Base-by-base conservation (phyloP, 73 alveolate species). In the Symbiodinium pilosum region DNA sequence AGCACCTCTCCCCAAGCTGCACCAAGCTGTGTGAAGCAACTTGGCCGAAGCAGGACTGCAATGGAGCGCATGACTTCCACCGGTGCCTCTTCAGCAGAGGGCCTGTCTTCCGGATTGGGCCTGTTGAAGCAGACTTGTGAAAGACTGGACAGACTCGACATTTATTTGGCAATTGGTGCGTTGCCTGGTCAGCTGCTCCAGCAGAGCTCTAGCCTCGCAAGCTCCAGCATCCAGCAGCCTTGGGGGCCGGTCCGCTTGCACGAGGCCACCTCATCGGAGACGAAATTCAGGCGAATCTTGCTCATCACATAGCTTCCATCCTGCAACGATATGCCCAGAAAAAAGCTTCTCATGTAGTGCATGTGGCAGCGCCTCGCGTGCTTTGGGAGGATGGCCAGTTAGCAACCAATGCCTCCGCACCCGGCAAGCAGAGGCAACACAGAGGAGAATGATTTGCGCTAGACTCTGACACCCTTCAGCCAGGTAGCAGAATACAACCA, bases 291-390 rank as follows among this genome's bases (percentile, higher is more conserved):
- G 52, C 97, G 97, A 52, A 91, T 91, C 77, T 91, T 91, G 97
- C 97, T 91, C 88, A 91, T 91, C 44, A 91, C 97, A 24, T 91
- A 91, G 97, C 97, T 91, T 34, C 97, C 97, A 34, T 91, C 97
- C 97, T 91, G 88, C 5, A 5, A 20, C 16, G 41, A 64, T 14
- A 36, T 1, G 3, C 30, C 71, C 77, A 64, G 59, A 9, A 64
- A 32, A 21, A 32, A 64, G 30, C 77, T 64, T 16, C 16, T 36
- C 38, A 56, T 56, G 34, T 21, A 56, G 87, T 16, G 32, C 9
- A 38, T 32, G 4, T 6, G 42, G 87, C 32, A 81, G 34, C n/a
- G 75, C 94, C 91, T 93, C 98, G 1, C 83, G 83, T 24, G 93
- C 85, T 39, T 93, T 93, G 64, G 98, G 98, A 26, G 98, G 92